Base-by-base conservation (phyloP, 1,139 yeast species). In the Candida glucosophila region DNA sequence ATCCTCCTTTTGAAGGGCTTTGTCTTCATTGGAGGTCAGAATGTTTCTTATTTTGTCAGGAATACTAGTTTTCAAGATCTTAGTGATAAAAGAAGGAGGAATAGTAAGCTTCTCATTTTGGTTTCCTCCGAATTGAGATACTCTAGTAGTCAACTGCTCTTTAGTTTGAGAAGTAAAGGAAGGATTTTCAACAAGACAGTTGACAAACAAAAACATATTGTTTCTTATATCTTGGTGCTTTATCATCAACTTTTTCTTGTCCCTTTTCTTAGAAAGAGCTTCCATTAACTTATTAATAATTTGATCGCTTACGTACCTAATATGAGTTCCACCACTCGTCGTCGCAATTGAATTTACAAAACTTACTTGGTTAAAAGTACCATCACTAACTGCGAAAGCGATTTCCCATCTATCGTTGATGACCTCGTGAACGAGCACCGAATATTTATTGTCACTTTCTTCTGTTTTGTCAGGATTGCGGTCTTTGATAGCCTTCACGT, bases 331-430 rank as follows among this genome's bases (percentile, higher is more conserved):
- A 33, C 98, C 99, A 2, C 88, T 63, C 0, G 98, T 90, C 0
- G 99, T 92, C 0, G 98, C 98, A 47, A 92, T 92, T 4, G 96
- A 86, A 49, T 92, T 92, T 14, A 90, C 98, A 58, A 92, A 92
- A 25, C 97, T 86, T 22, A 92, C 93, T 50, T 92, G 98, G 40
- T 85, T 83, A 54, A 92, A 92, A 7, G 46, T 37, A 4, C 92
- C 92, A 44, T 88, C 95, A 26, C 96, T 82, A 2, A 86, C 82
- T 2, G 95, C 90, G 59, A 92, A 88, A 0, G 95, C 98, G 33
- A 90, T 55, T 52, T 92, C 99, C 98, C 98, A 92, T 37, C 96
- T 70, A 27, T 58, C 64, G 32, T 61, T 62, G 26, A 86, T 56
- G 18, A 74, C 71, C 49, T 85, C 94, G 47, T 86, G 85, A 14